A percentile compares a stretch with the other conserved stretches of the same genome.
Evolutionary conservation across 345 rosid species (phyloP).

Genomic region (Acer yangbiense): DNA sequence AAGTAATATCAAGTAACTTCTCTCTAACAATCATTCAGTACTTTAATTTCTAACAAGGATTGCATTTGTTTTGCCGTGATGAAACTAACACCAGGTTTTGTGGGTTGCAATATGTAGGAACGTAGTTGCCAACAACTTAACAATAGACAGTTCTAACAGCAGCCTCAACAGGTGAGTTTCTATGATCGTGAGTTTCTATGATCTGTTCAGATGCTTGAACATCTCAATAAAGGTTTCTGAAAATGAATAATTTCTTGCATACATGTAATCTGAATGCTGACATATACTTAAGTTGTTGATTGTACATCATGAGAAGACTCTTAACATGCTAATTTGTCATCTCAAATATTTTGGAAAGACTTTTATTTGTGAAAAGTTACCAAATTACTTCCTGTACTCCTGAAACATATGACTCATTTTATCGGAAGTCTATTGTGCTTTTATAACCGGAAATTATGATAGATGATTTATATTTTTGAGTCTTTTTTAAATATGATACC

Average conservation of each 20-base stretch:
- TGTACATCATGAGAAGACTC: not conserved
- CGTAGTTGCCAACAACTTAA: constrained; percentile 72
- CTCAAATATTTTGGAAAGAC: not conserved
- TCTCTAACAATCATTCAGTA: not conserved
- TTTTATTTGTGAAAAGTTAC: not conserved
- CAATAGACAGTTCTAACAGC: constrained; percentile 33
- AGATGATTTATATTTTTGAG: too few species aligned
- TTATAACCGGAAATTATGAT: not conserved
- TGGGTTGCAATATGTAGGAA: constrained; percentile 53
- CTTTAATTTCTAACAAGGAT: not conserved
- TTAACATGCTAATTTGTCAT: not conserved
- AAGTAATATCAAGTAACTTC: not conserved
- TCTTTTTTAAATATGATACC: too few species aligned
- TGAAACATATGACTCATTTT: not conserved
- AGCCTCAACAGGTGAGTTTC: constrained; percentile 41
- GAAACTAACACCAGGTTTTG: constrained; percentile 15
- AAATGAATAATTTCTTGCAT: not conserved
- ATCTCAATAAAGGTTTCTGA: not conserved
- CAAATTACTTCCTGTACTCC: too few species aligned
- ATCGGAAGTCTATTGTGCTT: not conserved
- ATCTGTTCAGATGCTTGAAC: constrained; percentile 6
- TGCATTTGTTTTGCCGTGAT: not conserved
- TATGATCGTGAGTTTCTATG: not conserved
- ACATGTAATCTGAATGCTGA: not conserved
- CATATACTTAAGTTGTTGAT: not conserved